Conservation (phyloP, 2,329 filamentous ascomycete species). For the Corynespora cassiicola region DNA sequence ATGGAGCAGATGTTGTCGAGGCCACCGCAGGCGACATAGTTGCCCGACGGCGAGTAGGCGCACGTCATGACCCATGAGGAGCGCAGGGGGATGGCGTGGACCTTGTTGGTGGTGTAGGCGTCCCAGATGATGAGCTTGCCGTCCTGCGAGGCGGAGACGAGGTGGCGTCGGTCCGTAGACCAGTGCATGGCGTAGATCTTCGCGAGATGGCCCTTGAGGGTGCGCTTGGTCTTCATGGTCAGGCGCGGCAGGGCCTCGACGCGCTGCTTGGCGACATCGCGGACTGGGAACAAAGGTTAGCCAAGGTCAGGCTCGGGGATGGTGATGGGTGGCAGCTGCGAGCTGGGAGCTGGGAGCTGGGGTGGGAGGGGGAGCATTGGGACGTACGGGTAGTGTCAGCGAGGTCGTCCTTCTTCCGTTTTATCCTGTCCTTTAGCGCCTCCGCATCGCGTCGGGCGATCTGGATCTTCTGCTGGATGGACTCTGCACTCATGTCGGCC, state of each 20-base stretch:
- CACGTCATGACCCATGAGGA: conserved; percentile 99
- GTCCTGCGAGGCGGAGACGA: conserved; percentile 97
- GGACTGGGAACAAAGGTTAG: too few relatives aligned
- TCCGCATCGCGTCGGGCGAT: conserved; percentile 97
- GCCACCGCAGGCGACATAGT: conserved; percentile 98
- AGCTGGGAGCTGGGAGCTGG: conserved; percentile 3
- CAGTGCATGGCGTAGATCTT: conserved; percentile 99
- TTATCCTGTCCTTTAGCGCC: conserved; percentile 97
- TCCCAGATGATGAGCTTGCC: conserved; percentile 99
- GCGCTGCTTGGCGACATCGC: conserved; percentile 88
- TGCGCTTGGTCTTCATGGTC: conserved; percentile 96
- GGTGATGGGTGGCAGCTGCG: conserved; percentile 28
- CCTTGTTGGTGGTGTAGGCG: conserved; percentile 99
- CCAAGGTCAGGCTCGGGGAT: too few relatives aligned
- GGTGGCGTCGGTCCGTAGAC: conserved; percentile 96
- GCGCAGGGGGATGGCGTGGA: conserved; percentile 94
- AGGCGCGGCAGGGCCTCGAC: conserved; percentile 92
- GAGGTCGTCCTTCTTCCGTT: conserved; percentile 99
- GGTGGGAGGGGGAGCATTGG: conserved; percentile 9
- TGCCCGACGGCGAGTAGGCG: conserved; percentile 96
- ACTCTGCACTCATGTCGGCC: conserved; percentile 59
- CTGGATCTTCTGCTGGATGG: conserved; percentile 74
- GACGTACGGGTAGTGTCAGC: conserved; percentile 94
- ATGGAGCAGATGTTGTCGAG: conserved; percentile 99
- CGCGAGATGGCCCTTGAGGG: conserved; percentile 94